phyloP scores from a whole-genome alignment of 257 asterid genomes.

The Nicotiana paniculata region DNA sequence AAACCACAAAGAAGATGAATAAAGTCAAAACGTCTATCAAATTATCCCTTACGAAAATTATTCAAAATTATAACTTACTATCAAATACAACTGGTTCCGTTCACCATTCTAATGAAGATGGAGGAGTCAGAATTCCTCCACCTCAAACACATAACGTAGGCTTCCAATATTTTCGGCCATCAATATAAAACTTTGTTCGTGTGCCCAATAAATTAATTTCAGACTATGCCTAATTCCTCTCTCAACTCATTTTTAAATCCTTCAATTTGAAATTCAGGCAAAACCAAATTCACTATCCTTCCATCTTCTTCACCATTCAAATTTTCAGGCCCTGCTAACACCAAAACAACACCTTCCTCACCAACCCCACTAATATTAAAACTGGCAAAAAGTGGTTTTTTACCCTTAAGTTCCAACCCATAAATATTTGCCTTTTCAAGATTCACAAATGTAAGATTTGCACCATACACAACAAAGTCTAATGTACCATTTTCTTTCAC shows the following conservation, averaged over 20 bases:
- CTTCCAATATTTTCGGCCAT: no score
- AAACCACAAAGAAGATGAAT: no score
- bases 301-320: constrained; percentile 27
- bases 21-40: no score
- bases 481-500: constrained; percentile 19
- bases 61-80: no score
- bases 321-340: constrained; percentile 20
- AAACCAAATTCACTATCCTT: constrained; percentile 34
- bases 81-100: no score
- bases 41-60: no score
- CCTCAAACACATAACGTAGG: no score
- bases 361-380: constrained; percentile 50
- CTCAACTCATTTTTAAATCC: constrained; percentile 36
- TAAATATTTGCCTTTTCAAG: constrained; percentile 40
- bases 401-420: constrained; percentile 37
- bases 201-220: not conserved
- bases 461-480: constrained; percentile 49
- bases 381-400: constrained; percentile 33
- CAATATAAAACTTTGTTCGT: no score
- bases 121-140: no score
- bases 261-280: constrained; percentile 36
- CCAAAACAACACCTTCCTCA: constrained; percentile 57
- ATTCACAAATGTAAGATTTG: constrained; percentile 55
- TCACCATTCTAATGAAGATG: no score
- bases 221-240: constrained; percentile 31